These are phyloP conservation scores for Grifola frondosa DNA, from an alignment of 1,284 basidiomycete genomes.

Conservation along the genomic window DNA sequence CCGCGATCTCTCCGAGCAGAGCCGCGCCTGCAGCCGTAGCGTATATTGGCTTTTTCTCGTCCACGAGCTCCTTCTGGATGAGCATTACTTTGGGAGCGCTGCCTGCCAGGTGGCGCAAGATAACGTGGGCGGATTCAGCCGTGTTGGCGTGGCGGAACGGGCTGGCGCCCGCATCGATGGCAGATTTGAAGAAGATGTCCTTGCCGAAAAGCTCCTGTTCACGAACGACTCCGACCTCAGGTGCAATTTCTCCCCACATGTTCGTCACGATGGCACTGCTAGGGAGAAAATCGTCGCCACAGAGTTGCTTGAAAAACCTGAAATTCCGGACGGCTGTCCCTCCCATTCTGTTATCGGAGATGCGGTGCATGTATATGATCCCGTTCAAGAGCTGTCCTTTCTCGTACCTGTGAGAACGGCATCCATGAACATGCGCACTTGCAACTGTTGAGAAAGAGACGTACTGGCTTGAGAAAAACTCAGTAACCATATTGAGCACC, in stretches of 20 bases:
- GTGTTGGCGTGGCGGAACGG: slow-evolving; percentile 18
- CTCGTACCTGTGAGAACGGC: slow-evolving; percentile 5
- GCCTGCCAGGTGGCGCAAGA: slow-evolving; percentile 12
- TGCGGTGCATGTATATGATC: slow-evolving; percentile 20
- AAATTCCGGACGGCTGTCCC: slow-evolving; percentile 17
- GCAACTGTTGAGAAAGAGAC: background rate
- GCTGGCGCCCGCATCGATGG: slow-evolving; percentile 18
- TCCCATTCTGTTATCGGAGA: slow-evolving; percentile 19
- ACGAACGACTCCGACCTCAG: slow-evolving; percentile 9
- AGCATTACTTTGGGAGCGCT: slow-evolving; percentile 4
- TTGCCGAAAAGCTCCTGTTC: slow-evolving; percentile 16
- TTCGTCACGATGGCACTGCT: slow-evolving; percentile 47
- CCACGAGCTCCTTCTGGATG: slow-evolving; percentile 18
- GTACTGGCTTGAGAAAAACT: slow-evolving; percentile 11
- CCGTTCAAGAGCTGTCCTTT: slow-evolving; percentile 11
- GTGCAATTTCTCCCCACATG: slow-evolving; percentile 48
- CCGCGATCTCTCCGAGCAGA: slow-evolving; percentile 11
- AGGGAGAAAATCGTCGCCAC: slow-evolving; percentile 13
- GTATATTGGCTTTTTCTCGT: slow-evolving; percentile 3
- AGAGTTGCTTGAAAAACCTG: slow-evolving; percentile 15
- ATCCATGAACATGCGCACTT: background rate
- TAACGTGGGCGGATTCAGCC: slow-evolving; percentile 10
- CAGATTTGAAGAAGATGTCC: slow-evolving; percentile 21
- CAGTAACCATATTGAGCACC: slow-evolving; percentile 20
- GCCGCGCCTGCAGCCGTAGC: slow-evolving; percentile 9